Evolutionary conservation across 2,329 filamentous ascomycete genomes (phyloP), one percentile per base, ranked within the genome.

Genomic region (Fusarium phyllophilum): DNA sequence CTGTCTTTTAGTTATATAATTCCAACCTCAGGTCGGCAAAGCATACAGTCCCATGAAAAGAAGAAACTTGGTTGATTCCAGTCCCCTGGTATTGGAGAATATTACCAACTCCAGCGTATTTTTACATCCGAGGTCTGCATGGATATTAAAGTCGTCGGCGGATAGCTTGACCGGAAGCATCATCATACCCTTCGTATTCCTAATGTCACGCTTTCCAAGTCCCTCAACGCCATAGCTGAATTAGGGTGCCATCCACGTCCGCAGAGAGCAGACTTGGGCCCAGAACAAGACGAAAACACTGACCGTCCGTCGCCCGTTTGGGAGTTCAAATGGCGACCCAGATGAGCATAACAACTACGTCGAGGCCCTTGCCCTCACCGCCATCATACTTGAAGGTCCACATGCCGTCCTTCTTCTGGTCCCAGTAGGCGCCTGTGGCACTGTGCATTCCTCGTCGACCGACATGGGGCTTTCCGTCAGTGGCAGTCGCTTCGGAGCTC

Each of bases 401-500:
- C 89, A 95, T 95, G 77, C 94, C 94, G 80, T 96, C 93, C 83
- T 92, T 94, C 86, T 95, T 94, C 85, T 95, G 93, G 83, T 96
- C 94, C 94, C 94, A 96, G 87, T 93, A 96, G 39, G 93, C 94
- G 55, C 93, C 94, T 49, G 92, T 93, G 29, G 94, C 93, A 82
- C 90, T 93, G 86, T 96, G 94, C 94, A 96, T 96, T 74, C 96
- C 96, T 75, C 96, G 90, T 75, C 95, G 91, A 63, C 95, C 96
- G 64, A 93, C 92, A 81, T 92, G 90, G n/a, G 89, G 88, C 84
- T 91, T 91, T 74, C 89, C 89, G 70, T 90, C 88, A 34, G 90
- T 92, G 70, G 88, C 87, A 31, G 86, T 87, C 36, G 86, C 82
- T 62, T 85, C 83, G 73, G 87, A 86, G 80, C 88, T 89, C 58